Conservation (phyloP, 1,284 basidiomycete species). For the Veloboletus limbatus region DNA sequence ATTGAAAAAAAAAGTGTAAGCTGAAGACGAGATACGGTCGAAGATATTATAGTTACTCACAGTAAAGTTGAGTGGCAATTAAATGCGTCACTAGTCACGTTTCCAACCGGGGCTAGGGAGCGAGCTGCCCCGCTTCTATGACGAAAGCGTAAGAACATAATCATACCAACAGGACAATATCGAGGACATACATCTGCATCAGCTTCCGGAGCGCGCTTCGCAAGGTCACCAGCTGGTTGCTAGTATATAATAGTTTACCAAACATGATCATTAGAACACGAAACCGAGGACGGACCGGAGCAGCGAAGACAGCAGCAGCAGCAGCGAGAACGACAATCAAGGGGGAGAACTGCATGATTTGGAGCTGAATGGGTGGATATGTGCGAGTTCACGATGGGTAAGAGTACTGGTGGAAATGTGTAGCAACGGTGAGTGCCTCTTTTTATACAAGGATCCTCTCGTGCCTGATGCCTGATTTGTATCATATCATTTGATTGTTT, state of each 20-base stretch:
- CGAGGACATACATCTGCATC: not conserved
- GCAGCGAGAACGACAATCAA: not conserved
- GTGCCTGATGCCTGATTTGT: not conserved
- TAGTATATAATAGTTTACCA: not conserved
- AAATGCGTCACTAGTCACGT: too few relatives aligned
- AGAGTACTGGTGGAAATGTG: too few relatives aligned
- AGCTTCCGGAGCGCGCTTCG: not conserved
- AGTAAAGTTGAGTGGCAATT: too few relatives aligned
- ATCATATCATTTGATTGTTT: too few relatives aligned
- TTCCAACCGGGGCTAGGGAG: too few relatives aligned
- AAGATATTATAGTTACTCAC: too few relatives aligned
- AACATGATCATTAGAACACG: not conserved
- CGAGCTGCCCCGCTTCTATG: too few relatives aligned
- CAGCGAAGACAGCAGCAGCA: not conserved
- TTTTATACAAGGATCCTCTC: not conserved
- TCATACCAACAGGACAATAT: not conserved
- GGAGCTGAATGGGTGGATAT: too few relatives aligned
- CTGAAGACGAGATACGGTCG: too few relatives aligned
- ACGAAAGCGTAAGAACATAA: not conserved
- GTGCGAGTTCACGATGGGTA: too few relatives aligned
- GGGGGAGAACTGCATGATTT: not conserved
- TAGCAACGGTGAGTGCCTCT: not conserved
- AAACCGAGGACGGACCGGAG: not conserved
- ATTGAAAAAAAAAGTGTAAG: too few relatives aligned
- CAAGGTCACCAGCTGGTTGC: not conserved